Conservation (phyloP, 192 early-diverging fungal species). For the Mortierella claussenii region DNA sequence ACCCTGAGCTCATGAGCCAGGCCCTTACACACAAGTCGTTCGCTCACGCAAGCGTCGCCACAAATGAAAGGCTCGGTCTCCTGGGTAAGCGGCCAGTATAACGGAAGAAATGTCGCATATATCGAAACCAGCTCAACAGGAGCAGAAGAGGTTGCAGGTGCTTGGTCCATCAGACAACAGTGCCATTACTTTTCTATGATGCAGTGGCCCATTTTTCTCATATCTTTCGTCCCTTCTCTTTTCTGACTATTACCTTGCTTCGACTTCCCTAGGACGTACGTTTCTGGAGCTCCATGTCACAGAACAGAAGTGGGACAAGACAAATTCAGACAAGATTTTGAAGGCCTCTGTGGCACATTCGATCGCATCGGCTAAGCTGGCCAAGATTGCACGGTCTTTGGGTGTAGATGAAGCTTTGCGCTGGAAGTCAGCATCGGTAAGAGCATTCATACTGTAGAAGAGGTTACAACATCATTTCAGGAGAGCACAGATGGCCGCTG, state of each 20-base stretch:
- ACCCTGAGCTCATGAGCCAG: slow-evolving; percentile 55
- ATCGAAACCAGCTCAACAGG: not conserved
- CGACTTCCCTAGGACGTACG: slow-evolving; percentile 35
- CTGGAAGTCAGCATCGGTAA: slow-evolving; percentile 50
- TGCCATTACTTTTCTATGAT: not conserved
- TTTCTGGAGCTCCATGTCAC: slow-evolving; percentile 46
- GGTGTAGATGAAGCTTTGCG: slow-evolving; percentile 45
- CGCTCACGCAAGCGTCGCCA: slow-evolving; percentile 56
- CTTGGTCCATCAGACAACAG: not conserved
- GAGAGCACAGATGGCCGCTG: not conserved
- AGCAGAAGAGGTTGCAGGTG: not conserved
- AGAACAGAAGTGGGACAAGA: slow-evolving; percentile 48
- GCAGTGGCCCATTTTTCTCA: no score
- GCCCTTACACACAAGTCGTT: slow-evolving; percentile 63
- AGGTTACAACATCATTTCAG: not conserved
- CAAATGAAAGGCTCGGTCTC: slow-evolving; percentile 55
- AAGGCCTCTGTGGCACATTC: slow-evolving; percentile 21
- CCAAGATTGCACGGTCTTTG: slow-evolving; percentile 38
- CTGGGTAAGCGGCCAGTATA: slow-evolving; percentile 22
- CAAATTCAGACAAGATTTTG: slow-evolving; percentile 43
- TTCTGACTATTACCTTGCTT: no score
- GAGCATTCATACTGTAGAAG: no score
- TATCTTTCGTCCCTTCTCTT: no score
- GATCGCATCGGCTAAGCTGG: slow-evolving; percentile 16
- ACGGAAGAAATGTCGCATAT: not conserved